phyloP scores from a whole-genome alignment of 2,329 filamentous ascomycete species.

The Verticillium zaregamsianum region DNA sequence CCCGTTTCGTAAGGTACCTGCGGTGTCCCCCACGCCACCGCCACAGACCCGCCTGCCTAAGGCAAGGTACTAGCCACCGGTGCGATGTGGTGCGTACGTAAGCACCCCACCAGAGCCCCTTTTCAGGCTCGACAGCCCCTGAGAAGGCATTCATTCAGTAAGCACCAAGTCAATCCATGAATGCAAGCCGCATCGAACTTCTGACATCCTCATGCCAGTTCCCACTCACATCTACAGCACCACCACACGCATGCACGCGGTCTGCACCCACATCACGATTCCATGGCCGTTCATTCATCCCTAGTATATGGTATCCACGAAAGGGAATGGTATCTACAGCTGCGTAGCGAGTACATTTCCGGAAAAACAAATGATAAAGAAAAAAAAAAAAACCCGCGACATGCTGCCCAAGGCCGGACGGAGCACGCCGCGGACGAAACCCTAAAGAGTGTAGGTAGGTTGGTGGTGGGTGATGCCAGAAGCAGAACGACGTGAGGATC shows the following conservation, averaged over 20 bases:
- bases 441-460: slow-evolving; percentile 3
- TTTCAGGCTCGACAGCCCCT: no score
- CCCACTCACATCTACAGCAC: no score
- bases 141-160: no score
- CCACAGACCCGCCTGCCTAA: neutral
- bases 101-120: no score
- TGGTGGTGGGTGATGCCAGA: slow-evolving; percentile 1
- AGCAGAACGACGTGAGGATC: neutral
- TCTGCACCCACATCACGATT: neutral
- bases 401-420: slow-evolving; percentile 1
- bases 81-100: no score
- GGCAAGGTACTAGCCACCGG: no score
- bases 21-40: no score
- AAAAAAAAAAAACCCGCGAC: neutral
- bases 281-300: neutral
- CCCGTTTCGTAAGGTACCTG: neutral
- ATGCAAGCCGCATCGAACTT: no score
- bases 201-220: no score
- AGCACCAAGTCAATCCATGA: no score
- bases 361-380: neutral
- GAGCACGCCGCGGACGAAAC: neutral
- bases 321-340: neutral
- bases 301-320: neutral
- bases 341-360: neutral
- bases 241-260: no score